Evolutionary conservation across 75 land plant genomes (phyloP).

Genomic region (Cryptomeria japonica): DNA sequence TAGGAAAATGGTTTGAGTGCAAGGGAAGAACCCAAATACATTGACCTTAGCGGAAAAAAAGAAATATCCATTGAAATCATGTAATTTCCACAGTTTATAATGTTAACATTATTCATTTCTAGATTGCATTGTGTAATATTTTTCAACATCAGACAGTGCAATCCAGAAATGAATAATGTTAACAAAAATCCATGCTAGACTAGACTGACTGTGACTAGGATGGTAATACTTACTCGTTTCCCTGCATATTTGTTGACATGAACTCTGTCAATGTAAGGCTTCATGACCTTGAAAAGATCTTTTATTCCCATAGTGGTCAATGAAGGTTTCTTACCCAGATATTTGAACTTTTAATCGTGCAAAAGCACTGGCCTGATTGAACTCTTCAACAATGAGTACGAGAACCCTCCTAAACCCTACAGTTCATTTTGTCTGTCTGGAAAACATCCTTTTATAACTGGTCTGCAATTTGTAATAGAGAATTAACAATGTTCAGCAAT

Average conservation of each 20-base stretch:
- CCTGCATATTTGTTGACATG: constrained; percentile 79
- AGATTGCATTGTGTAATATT: no score
- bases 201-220: not conserved
- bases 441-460: no score
- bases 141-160: no score
- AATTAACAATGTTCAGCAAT: no score
- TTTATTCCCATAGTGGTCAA: constrained; percentile 63
- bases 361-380: not conserved
- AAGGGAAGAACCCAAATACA: not conserved
- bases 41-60: not conserved
- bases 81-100: no score
- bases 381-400: not conserved
- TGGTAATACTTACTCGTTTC: constrained; percentile 44
- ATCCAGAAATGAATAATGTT: no score
- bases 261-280: constrained; percentile 62
- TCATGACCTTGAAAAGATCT: constrained; percentile 71
- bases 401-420: not conserved
- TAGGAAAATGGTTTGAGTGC: not conserved
- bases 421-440: not conserved
- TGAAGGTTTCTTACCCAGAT: not conserved
- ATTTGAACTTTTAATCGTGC: not conserved
- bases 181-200: not conserved
- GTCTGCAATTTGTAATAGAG: no score
- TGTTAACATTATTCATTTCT: no score
- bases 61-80: no score